Evolutionary conservation across 495 filamentous ascomycete genomes (phyloP).

Genomic region (Astrothelium macrocarpum): DNA sequence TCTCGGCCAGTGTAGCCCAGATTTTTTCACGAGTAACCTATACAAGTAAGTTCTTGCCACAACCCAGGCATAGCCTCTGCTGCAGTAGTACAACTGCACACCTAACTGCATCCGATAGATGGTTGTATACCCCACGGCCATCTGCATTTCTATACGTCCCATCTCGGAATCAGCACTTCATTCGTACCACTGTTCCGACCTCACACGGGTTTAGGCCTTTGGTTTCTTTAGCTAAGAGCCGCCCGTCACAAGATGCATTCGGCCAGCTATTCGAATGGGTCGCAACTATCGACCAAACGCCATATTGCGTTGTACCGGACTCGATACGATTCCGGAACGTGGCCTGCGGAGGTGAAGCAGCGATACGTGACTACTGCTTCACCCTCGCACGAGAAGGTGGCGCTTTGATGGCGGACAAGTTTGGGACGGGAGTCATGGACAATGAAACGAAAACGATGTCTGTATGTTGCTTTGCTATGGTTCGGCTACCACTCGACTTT

Average conservation of each 20-base stretch:
- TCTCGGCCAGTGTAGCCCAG: constrained; percentile 45
- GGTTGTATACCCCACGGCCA: constrained; percentile 75
- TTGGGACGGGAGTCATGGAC: constrained; percentile 61
- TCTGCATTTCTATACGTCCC: constrained; percentile 76
- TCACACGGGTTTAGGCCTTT: constrained; percentile 44
- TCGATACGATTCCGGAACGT: constrained; percentile 53
- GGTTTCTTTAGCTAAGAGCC: constrained; percentile 32
- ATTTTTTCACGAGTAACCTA: constrained; percentile 76
- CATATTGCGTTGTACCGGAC: constrained; percentile 61
- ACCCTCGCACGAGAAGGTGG: constrained; percentile 52
- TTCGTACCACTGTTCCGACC: constrained; percentile 69
- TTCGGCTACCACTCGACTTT: constrained; percentile 53
- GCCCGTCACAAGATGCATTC: constrained; percentile 33
- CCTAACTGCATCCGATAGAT: constrained; percentile 26
- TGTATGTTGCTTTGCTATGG: constrained; percentile 52
- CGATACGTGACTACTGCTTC: constrained; percentile 50
- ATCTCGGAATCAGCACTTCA: constrained; percentile 56
- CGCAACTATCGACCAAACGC: constrained; percentile 61
- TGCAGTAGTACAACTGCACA: not conserved
- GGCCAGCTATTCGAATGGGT: constrained; percentile 69
- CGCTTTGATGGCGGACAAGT: constrained; percentile 38
- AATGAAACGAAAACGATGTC: constrained; percentile 36
- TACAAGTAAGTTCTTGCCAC: constrained; percentile 48
- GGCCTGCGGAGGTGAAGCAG: constrained; percentile 64
- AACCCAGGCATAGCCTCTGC: not conserved